These are phyloP conservation scores for Malus hybrid DNA, from an alignment of 331 rosid genomes.

Conservation along the genomic window DNA sequence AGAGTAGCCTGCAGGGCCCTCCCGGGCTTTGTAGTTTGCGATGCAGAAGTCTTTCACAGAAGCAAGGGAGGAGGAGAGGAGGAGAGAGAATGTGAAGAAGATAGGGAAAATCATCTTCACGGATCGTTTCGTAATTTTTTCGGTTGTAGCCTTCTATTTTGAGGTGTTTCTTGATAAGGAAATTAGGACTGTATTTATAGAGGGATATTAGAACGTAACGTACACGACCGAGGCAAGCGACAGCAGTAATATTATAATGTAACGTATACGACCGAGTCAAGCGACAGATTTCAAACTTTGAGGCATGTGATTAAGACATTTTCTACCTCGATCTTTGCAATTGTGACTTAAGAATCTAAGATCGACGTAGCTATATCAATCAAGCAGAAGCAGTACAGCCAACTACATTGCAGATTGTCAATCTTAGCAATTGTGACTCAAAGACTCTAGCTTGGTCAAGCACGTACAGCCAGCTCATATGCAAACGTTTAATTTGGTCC, in stretches of 20 bases:
- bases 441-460: too few relatives aligned
- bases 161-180: not conserved
- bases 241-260: not conserved
- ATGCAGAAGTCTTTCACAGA: conserved; percentile 60
- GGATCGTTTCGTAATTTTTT: not conserved
- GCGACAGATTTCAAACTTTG: not conserved
- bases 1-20: conserved; percentile 56
- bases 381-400: too few relatives aligned
- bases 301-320: not conserved
- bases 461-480: too few relatives aligned
- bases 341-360: too few relatives aligned
- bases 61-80: conserved; percentile 36
- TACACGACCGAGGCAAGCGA: not conserved
- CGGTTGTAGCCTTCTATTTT: not conserved
- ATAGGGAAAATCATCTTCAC: conserved; percentile 14
- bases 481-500: too few relatives aligned
- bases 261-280: not conserved
- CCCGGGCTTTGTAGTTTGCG: conserved; percentile 35
- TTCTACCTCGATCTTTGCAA: not conserved
- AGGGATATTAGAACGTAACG: not conserved
- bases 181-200: not conserved
- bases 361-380: too few relatives aligned
- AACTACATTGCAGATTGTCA: too few relatives aligned
- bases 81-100: conserved; percentile 11
- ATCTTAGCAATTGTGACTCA: too few relatives aligned